These are phyloP conservation scores for Climacium dendroides DNA, from an alignment of 225 moss, liverwort and hornwort species.

Conservation along the genomic window DNA sequence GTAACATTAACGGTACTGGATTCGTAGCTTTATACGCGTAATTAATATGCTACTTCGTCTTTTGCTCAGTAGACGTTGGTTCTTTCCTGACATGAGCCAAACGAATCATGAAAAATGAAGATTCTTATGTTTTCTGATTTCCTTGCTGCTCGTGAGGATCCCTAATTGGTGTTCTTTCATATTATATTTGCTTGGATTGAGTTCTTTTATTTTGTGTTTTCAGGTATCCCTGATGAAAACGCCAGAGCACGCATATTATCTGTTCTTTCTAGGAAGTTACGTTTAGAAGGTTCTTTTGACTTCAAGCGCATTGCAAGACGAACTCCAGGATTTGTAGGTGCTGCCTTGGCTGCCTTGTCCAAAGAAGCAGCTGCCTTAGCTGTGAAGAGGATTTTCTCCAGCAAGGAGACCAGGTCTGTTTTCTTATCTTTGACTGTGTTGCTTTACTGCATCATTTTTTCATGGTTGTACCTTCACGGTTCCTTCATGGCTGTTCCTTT, in stretches of 20 bases:
- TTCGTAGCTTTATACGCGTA: background rate
- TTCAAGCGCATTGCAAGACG: constrained; percentile 86
- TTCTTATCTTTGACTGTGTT: background rate
- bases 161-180: background rate
- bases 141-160: background rate
- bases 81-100: background rate
- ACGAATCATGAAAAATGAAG: background rate
- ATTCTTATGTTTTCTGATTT: background rate
- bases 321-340: constrained; percentile 94
- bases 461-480: background rate
- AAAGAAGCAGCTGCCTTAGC: constrained; percentile 89
- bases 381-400: constrained; percentile 69
- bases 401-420: constrained; percentile 52
- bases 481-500: background rate
- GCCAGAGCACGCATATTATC: constrained; percentile 78
- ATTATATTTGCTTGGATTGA: background rate
- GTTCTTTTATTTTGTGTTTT: background rate
- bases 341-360: constrained; percentile 78
- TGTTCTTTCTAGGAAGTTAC: constrained; percentile 60
- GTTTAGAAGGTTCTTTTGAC: constrained; percentile 84
- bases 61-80: background rate
- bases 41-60: background rate
- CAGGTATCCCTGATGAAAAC: constrained; percentile 92
- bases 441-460: background rate
- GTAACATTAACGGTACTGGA: background rate